Percentiles rank a stretch among this genome's conserved stretches.
These are phyloP conservation scores for Candida taoyuanica DNA, from an alignment of 805 yeast species.

Conservation along the genomic window DNA sequence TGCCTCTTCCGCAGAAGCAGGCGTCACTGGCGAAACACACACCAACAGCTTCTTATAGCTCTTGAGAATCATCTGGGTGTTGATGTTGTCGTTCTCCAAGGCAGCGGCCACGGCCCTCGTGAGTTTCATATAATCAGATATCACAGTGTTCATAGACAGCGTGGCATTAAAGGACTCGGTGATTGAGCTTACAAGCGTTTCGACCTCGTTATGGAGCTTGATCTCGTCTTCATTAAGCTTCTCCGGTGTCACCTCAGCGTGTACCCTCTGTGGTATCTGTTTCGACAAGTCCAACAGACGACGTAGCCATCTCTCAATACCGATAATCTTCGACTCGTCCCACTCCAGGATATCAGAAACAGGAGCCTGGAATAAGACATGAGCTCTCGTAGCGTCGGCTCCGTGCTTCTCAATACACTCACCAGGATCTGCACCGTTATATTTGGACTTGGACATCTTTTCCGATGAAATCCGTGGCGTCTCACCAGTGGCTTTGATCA, in stretches of 20 bases:
- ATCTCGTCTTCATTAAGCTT: slow-evolving; percentile 41
- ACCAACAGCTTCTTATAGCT: slow-evolving; percentile 50
- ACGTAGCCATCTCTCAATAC: slow-evolving; percentile 82
- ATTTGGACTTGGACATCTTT: slow-evolving; percentile 95
- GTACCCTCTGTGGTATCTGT: slow-evolving; percentile 13
- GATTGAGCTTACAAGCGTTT: slow-evolving; percentile 42
- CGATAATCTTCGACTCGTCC: slow-evolving; percentile 86
- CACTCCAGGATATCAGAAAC: slow-evolving; percentile 75
- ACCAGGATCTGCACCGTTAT: slow-evolving; percentile 89
- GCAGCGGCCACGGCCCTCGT: slow-evolving; percentile 48
- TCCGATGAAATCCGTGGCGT: slow-evolving; percentile 61
- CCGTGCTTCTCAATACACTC: slow-evolving; percentile 74
- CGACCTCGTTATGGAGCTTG: slow-evolving; percentile 53
- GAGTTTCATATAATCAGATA: slow-evolving; percentile 86
- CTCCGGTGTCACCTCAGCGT: slow-evolving; percentile 1
- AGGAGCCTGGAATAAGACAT: slow-evolving; percentile 89
- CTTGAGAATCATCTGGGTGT: slow-evolving; percentile 40
- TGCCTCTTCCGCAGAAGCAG: slow-evolving; percentile 77
- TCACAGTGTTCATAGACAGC: slow-evolving; percentile 72
- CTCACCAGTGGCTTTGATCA: slow-evolving; percentile 45
- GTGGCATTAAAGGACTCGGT: slow-evolving; percentile 55
- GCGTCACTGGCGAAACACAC: slow-evolving; percentile 76
- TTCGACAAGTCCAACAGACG: slow-evolving; percentile 39
- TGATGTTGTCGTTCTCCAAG: slow-evolving; percentile 33
- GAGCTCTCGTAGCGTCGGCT: slow-evolving; percentile 93